These are phyloP conservation scores for Oryza longistaminata DNA, from an alignment of 176 grass and related monocot species.

Conservation along the genomic window DNA sequence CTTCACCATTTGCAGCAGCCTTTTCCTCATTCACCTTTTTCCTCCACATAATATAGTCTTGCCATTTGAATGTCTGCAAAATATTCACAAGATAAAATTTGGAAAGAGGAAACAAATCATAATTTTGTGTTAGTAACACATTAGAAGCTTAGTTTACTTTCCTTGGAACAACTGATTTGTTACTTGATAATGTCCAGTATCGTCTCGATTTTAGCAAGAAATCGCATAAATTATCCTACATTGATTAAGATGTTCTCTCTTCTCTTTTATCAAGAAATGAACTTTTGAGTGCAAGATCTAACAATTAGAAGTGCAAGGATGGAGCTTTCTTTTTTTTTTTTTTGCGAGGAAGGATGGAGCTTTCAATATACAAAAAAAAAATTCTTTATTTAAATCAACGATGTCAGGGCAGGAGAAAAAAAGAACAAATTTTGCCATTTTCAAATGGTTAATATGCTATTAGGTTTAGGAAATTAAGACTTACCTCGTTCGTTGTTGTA, in stretches of 20 bases:
- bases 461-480: not conserved
- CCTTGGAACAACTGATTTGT: not conserved
- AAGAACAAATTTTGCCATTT: not conserved
- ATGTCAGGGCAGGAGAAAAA: not conserved
- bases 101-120: not conserved
- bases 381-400: not conserved
- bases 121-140: slow-evolving; percentile 19
- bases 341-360: too few relatives aligned
- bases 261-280: not conserved
- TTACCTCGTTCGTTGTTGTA: slow-evolving; percentile 93
- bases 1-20: slow-evolving; percentile 43
- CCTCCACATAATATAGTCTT: slow-evolving; percentile 95
- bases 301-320: not conserved
- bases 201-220: not conserved
- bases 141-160: slow-evolving; percentile 11
- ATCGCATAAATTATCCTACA: not conserved
- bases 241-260: not conserved
- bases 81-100: slow-evolving; percentile 9
- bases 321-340: too few relatives aligned
- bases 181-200: not conserved
- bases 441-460: not conserved
- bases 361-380: not conserved
- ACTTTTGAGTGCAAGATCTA: not conserved
- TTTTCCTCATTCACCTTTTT: slow-evolving; percentile 71
- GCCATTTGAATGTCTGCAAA: slow-evolving; percentile 93